Base-by-base conservation (phyloP, 805 yeast species). In the Candida michaelii region DNA sequence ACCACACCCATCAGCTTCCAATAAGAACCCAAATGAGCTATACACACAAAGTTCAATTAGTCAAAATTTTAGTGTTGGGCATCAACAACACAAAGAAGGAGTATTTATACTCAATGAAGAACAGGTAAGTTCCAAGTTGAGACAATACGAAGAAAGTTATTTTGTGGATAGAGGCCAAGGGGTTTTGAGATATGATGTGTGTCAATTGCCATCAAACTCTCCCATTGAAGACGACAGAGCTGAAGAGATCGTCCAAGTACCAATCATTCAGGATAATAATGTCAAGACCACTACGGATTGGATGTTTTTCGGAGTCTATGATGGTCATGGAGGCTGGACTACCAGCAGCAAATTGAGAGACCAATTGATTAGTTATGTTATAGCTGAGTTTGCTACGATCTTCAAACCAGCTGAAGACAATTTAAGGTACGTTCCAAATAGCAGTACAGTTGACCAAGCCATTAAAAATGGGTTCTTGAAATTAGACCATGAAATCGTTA, bases 321-420 rank as follows among this genome's bases (percentile, higher is more conserved):
- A 93, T 63, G 99, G 99, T 10, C 99, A 93, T 63, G 89, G 96
- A 3, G 99, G 99, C 16, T 89, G 95, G 82, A 86, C 87, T 50
- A 93, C 99, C 1, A 81, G 91, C 43, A 77, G 86, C n/a, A 87
- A 83, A 59, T 74, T 93, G 47, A 75, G 95, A 47, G 93, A 89
- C 50, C 81, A 81, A 50, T 71, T 93, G 50, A 80, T 93, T 21
- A 79, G 80, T 43, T 78, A 76, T 51, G 93, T 93, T n/a, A 78
- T 89, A 8, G 71, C 74, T 23, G 95, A 89, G 54, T 70, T 91
- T 42, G 85, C 86, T 33, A 75, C 79, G 8, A 78, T 77, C 14
- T 82, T 77, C 63, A 76, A 75, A 53, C 78, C 83, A 3, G 64
- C 72, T 23, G 76, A 77, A 36, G 79, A 77, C 17, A 76, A 62